A percentile compares a stretch with the other conserved stretches of the same genome.
Conservation (phyloP, 768 basidiomycete species). For the Tubosaeta brunneosetosa region DNA sequence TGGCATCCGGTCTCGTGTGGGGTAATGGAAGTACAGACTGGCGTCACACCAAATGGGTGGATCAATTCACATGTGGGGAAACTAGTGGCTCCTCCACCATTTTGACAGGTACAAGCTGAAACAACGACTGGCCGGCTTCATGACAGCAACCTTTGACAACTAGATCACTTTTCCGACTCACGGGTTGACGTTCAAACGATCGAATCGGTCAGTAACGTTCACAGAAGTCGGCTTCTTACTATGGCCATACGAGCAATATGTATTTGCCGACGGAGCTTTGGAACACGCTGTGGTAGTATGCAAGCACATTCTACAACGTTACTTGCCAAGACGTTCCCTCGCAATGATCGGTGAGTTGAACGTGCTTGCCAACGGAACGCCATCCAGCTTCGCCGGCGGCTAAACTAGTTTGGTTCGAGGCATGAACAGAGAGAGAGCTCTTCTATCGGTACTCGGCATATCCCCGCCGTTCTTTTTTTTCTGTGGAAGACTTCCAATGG, state of each 20-base stretch:
- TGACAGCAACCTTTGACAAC: not conserved
- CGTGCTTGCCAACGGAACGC: not conserved
- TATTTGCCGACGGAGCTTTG: not conserved
- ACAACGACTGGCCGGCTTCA: not conserved
- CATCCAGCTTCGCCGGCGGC: not conserved
- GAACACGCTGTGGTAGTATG: slow-evolving; percentile 10
- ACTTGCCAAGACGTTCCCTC: not conserved
- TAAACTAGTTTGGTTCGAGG: slow-evolving; percentile 10
- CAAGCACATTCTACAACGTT: not conserved
- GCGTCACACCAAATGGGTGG: not conserved
- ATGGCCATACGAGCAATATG: not conserved
- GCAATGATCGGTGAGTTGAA: not conserved
- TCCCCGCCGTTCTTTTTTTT: slow-evolving; percentile 8
- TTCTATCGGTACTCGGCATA: slow-evolving; percentile 10
- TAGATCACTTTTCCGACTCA: not conserved
- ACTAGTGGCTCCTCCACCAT: not conserved
- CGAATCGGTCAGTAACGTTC: not conserved
- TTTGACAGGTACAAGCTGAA: not conserved
- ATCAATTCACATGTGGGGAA: not conserved
- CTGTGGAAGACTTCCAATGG: slow-evolving; percentile 20
- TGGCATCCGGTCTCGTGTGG: slow-evolving; percentile 15
- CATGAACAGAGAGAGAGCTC: not conserved
- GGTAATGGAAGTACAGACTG: slow-evolving; percentile 17
- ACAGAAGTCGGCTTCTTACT: not conserved
- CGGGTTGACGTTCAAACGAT: not conserved